phyloP scores from a whole-genome alignment of 139 green algal species.

The Chlamydomonas incerta region DNA sequence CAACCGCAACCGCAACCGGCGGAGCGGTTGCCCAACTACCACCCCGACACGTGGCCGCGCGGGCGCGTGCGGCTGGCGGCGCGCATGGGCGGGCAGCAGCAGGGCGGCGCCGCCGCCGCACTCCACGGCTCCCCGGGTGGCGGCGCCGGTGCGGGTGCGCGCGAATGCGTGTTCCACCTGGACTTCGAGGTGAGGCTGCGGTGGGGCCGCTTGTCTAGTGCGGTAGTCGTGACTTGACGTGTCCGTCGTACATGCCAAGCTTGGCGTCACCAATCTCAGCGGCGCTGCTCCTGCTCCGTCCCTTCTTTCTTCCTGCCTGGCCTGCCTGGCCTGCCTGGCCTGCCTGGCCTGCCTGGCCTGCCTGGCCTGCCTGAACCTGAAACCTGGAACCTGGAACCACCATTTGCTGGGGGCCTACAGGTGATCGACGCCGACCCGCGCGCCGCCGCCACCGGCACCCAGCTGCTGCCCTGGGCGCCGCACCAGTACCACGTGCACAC shows the following conservation, averaged over 20 bases:
- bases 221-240: too few species aligned
- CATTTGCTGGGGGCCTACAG: too few species aligned
- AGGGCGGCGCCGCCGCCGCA: background rate
- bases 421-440: constrained; percentile 31
- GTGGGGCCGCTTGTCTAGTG: too few species aligned
- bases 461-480: constrained; percentile 20
- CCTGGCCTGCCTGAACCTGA: too few species aligned
- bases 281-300: too few species aligned
- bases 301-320: too few species aligned
- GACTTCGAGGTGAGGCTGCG: constrained; percentile 17
- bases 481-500: background rate
- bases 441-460: constrained; percentile 8
- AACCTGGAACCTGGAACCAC: too few species aligned
- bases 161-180: constrained; percentile 12
- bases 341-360: too few species aligned
- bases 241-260: too few species aligned
- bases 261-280: too few species aligned
- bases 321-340: too few species aligned
- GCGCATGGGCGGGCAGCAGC: background rate
- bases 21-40: background rate
- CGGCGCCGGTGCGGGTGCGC: background rate
- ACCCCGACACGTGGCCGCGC: constrained; percentile 35
- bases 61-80: constrained; percentile 3
- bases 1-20: too few species aligned
- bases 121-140: background rate